Evolutionary conservation across 164 flowering plant species (phyloP).

Genomic region (Vitis amurensis): DNA sequence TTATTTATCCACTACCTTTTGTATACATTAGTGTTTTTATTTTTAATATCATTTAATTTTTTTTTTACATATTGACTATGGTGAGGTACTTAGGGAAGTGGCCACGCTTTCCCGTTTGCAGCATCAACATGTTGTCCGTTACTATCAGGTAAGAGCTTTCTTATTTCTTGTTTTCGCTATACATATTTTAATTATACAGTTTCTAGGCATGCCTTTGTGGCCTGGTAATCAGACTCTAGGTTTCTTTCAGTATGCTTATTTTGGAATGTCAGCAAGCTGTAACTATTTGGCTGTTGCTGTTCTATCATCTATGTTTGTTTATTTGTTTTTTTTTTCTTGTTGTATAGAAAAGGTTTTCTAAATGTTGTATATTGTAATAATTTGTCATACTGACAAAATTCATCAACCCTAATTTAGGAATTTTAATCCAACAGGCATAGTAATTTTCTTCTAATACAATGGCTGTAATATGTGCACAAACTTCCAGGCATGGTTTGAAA

Average conservation of each 20-base stretch:
- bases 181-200: constrained; percentile 4
- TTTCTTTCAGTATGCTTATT: background rate
- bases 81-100: constrained; percentile 78
- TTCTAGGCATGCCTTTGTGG: background rate
- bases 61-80: constrained; percentile 17
- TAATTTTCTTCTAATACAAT: constrained; percentile 3
- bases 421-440: no score
- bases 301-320: background rate
- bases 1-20: background rate
- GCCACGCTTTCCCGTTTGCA: constrained; percentile 97
- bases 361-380: no score
- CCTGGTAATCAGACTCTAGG: background rate
- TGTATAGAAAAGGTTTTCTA: no score
- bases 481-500: constrained; percentile 96
- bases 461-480: constrained; percentile 14
- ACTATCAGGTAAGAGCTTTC: constrained; percentile 70
- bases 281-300: no score
- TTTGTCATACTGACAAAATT: no score
- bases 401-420: no score
- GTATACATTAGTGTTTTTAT: background rate
- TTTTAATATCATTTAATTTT: background rate
- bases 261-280: no score
- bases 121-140: constrained; percentile 98
- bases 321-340: background rate
- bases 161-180: background rate